phyloP scores from a whole-genome alignment of 1,284 basidiomycete genomes.

The Ustilago trichophora region DNA sequence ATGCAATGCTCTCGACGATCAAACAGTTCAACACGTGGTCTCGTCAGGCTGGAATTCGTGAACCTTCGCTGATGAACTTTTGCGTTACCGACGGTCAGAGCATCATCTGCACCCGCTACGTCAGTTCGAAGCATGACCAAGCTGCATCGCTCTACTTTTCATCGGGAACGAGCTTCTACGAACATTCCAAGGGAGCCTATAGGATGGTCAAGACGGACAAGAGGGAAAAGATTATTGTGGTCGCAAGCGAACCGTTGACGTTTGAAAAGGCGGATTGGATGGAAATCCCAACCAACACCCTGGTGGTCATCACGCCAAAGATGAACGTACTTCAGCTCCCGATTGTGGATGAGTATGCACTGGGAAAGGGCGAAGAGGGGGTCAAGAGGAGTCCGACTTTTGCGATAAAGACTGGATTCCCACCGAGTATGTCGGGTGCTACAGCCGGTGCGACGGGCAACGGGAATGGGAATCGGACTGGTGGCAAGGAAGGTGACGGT shows the following conservation, averaged over 20 bases:
- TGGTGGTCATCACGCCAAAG: slow-evolving; percentile 72
- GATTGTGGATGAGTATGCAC: slow-evolving; percentile 80
- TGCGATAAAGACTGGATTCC: slow-evolving; percentile 46
- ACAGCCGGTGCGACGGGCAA: no score
- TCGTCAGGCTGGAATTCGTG: slow-evolving; percentile 44
- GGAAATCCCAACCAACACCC: slow-evolving; percentile 91
- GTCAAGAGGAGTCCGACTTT: slow-evolving; percentile 34
- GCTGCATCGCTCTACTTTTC: slow-evolving; percentile 96
- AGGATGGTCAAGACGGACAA: slow-evolving; percentile 85
- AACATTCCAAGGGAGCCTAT: slow-evolving; percentile 71
- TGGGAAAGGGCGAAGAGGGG: slow-evolving; percentile 2
- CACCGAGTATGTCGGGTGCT: slow-evolving; percentile 39
- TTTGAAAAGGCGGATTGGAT: slow-evolving; percentile 91
- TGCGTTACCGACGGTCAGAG: slow-evolving; percentile 93
- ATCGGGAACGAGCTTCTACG: slow-evolving; percentile 87
- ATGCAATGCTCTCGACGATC: slow-evolving; percentile 60
- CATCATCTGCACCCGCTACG: slow-evolving; percentile 92
- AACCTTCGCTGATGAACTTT: slow-evolving; percentile 92
- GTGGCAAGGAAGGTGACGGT: no score
- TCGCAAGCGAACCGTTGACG: slow-evolving; percentile 68
- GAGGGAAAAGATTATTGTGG: slow-evolving; percentile 87
- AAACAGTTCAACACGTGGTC: slow-evolving; percentile 57
- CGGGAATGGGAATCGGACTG: no score
- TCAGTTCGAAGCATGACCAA: slow-evolving; percentile 87
- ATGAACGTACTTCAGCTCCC: slow-evolving; percentile 92